Conservation (phyloP, 139 green algal species). For the Closterium sp. region DNA sequence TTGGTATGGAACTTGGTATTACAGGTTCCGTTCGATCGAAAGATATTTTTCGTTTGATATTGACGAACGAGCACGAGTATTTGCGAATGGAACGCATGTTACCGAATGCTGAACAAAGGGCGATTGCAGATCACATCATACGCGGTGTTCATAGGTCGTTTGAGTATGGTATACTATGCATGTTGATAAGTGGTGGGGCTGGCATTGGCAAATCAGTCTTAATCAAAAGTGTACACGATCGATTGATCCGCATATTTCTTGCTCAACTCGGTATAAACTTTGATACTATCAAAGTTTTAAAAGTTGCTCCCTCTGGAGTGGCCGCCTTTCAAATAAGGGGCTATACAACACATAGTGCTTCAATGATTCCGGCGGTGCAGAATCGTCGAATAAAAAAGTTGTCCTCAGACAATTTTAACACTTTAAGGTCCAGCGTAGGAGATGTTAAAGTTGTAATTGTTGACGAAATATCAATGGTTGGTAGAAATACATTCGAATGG, state of each 20-base stretch:
- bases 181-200: neutral
- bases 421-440: neutral
- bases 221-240: neutral
- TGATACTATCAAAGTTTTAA: neutral
- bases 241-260: neutral
- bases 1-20: neutral
- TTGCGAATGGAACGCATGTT: neutral
- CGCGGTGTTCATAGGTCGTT: neutral
- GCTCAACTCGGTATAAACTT: neutral
- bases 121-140: neutral
- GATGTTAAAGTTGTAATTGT: neutral
- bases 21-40: neutral
- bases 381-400: neutral
- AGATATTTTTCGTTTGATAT: neutral
- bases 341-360: neutral
- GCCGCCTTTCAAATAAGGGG: neutral
- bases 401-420: neutral
- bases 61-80: neutral
- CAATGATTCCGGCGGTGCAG: neutral
- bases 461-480: neutral
- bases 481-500: too few relatives aligned
- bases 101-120: neutral
- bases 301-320: neutral
- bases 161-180: neutral
- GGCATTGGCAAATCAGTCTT: neutral